phyloP scores from a whole-genome alignment of 2,329 filamentous ascomycete genomes.

The Colletotrichum horii region DNA sequence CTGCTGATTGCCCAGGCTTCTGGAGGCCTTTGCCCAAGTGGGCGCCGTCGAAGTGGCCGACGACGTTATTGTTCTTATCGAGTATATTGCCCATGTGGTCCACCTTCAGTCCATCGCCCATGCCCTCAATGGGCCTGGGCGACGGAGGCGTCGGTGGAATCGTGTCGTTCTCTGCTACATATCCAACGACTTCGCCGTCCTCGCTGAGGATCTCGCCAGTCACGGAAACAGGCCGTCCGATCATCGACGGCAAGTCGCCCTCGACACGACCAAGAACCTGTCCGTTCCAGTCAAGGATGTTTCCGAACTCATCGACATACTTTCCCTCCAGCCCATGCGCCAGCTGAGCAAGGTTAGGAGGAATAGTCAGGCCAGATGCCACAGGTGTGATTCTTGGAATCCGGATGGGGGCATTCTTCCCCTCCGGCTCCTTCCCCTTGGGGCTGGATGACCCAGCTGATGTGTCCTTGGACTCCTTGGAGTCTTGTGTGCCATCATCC shows the following conservation, averaged over 20 bases:
- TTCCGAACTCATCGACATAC: constrained; percentile 58
- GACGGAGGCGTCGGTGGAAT: constrained; percentile 23
- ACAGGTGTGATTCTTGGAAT: constrained; percentile 48
- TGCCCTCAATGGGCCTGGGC: constrained; percentile 36
- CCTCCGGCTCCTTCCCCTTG: not conserved
- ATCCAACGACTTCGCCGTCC: constrained; percentile 46
- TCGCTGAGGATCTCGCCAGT: constrained; percentile 53
- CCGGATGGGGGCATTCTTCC: constrained; percentile 30
- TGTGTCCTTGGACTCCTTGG: not conserved
- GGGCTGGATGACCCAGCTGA: not conserved
- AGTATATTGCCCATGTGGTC: constrained; percentile 52
- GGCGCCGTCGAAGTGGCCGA: constrained; percentile 48
- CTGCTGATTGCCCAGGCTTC: constrained; percentile 36
- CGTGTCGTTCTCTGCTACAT: constrained; percentile 47
- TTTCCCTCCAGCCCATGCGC: constrained; percentile 51
- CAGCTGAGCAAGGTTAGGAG: constrained; percentile 34
- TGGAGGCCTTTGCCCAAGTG: constrained; percentile 41
- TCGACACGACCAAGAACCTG: constrained; percentile 57
- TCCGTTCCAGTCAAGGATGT: constrained; percentile 54
- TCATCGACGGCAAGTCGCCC: constrained; percentile 60
- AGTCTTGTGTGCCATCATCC: not conserved
- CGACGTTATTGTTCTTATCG: constrained; percentile 48
- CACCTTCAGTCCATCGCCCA: constrained; percentile 44
- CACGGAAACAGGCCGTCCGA: constrained; percentile 51
- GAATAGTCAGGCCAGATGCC: constrained; percentile 32